Percentiles rank a stretch among this genome's conserved stretches.
Evolutionary conservation across 1,139 yeast species (phyloP).

Genomic region (Candida tunisiensis): DNA sequence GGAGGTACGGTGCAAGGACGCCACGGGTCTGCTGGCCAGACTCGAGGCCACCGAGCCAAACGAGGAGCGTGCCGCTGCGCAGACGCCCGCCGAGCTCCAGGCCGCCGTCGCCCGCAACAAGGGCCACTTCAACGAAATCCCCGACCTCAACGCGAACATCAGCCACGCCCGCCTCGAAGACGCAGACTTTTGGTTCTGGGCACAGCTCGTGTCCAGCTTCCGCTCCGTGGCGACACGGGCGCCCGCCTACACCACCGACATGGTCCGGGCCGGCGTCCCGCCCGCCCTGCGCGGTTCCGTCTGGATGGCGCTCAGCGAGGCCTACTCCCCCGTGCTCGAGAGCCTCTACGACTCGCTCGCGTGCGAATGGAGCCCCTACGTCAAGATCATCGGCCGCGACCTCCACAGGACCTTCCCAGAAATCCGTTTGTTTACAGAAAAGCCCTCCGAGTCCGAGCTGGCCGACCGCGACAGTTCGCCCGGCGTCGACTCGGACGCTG

Average conservation of each 20-base stretch:
- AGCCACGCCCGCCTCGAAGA: constrained; percentile 2
- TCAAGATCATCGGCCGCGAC: constrained; percentile 43
- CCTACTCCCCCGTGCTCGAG: constrained; percentile 16
- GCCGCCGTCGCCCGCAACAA: constrained; percentile 3
- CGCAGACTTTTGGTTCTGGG: constrained; percentile 19
- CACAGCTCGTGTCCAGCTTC: constrained; percentile 19
- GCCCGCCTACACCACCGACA: constrained; percentile 15
- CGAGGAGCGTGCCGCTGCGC: too few species aligned
- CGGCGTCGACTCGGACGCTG: too few species aligned
- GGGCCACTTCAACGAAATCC: constrained; percentile 11
- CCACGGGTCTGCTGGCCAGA: too few species aligned
- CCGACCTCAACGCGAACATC: too few species aligned
- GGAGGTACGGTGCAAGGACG: too few species aligned
- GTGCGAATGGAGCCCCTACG: constrained; percentile 27
- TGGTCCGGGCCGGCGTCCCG: constrained; percentile 23
- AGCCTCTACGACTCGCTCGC: constrained; percentile 25
- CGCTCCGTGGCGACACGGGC: constrained; percentile 14
- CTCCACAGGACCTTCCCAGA: constrained; percentile 48
- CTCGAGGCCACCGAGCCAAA: too few species aligned
- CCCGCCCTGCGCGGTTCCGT: constrained; percentile 21
- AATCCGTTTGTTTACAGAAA: constrained; percentile 35
- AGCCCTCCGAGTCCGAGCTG: too few species aligned
- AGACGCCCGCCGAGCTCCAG: constrained; percentile 4
- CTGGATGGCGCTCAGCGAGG: constrained; percentile 21
- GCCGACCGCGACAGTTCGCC: constrained; percentile 27